phyloP scores from a whole-genome alignment of 257 asterid species.

The Solanum infundibuliforme region DNA sequence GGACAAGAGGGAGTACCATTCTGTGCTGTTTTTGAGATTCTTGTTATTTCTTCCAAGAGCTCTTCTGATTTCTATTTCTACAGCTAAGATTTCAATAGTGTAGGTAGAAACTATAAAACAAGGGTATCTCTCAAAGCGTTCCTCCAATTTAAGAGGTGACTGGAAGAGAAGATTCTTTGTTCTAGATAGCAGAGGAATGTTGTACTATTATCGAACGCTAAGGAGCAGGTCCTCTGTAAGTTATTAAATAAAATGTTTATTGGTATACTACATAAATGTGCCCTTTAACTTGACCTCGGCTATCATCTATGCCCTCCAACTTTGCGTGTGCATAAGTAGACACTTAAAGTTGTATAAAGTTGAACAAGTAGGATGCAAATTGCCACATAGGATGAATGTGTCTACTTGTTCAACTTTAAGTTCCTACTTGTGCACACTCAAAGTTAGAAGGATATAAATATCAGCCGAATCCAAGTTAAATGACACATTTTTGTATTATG shows the following conservation, averaged over 20 bases:
- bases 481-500: neutral
- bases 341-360: neutral
- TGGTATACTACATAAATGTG: neutral
- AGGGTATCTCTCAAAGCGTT: conserved; percentile 68
- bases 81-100: conserved; percentile 51
- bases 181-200: conserved; percentile 58
- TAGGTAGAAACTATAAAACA: conserved; percentile 87
- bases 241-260: neutral
- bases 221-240: conserved; percentile 63
- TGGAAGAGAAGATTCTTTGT: conserved; percentile 90
- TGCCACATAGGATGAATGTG: neutral
- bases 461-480: neutral
- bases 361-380: neutral
- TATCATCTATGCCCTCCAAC: neutral
- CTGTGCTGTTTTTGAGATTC: conserved; percentile 2
- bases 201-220: conserved; percentile 70
- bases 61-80: conserved; percentile 2
- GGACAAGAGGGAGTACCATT: neutral
- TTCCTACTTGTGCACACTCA: neutral
- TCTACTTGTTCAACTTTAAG: neutral
- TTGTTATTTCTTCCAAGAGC: neutral
- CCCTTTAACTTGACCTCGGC: neutral
- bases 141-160: conserved; percentile 76
- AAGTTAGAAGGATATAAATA: neutral
- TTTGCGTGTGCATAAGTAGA: neutral